Conservation (phyloP, 2,329 filamentous ascomycete species). For the Trichoderma sp. region DNA sequence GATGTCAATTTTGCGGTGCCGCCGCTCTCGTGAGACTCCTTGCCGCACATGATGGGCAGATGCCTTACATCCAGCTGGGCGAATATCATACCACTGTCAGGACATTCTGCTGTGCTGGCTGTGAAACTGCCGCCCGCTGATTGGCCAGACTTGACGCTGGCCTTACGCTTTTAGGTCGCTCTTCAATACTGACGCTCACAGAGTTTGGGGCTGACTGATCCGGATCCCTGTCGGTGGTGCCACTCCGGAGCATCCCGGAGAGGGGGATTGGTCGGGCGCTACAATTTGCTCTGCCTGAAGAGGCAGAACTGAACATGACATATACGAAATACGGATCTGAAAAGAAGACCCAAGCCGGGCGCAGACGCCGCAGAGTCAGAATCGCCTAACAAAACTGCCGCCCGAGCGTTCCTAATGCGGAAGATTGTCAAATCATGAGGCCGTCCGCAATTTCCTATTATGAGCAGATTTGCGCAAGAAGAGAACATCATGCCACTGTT, state of each 20-base stretch:
- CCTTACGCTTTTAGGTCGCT: not conserved
- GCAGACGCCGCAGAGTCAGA: not conserved
- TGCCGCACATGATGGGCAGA: conserved; percentile 8
- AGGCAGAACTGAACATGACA: not conserved
- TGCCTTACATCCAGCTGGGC: not conserved
- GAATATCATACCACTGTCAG: conserved; percentile 20
- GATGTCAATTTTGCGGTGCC: conserved; percentile 8
- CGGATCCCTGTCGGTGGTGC: conserved; percentile 10
- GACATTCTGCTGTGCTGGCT: conserved; percentile 3
- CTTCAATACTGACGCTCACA: not conserved
- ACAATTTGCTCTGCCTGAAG: not conserved
- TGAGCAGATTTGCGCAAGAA: not conserved
- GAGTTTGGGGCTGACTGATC: not conserved
- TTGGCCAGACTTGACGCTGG: not conserved
- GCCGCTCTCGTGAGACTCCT: not conserved
- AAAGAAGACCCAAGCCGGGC: not conserved
- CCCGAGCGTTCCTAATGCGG: not conserved
- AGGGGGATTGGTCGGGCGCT: not conserved
- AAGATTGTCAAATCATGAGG: not conserved
- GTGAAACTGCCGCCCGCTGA: not conserved
- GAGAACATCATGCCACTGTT: conserved; percentile 7
- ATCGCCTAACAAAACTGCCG: not conserved
- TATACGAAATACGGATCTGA: not conserved
- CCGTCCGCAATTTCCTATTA: conserved; percentile 1
- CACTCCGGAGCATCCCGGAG: conserved; percentile 17